phyloP scores from a whole-genome alignment of 2,329 filamentous ascomycete genomes.

The Talaromyces sp. region DNA sequence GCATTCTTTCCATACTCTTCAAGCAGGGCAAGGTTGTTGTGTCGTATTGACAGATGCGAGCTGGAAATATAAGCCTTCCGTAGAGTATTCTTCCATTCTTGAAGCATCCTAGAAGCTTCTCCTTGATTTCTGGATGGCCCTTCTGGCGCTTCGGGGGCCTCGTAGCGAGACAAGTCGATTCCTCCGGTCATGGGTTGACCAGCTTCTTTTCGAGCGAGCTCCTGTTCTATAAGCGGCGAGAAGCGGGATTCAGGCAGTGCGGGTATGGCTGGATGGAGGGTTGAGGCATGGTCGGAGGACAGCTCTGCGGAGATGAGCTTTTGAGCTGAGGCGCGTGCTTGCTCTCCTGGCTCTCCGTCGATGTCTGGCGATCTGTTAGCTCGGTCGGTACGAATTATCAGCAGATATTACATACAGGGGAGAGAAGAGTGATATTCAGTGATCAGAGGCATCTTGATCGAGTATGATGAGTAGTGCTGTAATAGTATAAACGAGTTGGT shows the following conservation, averaged over 20 bases:
- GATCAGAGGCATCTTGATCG: slow-evolving; percentile 59
- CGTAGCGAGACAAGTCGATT: slow-evolving; percentile 79
- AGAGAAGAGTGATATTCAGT: slow-evolving; percentile 73
- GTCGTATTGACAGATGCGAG: slow-evolving; percentile 55
- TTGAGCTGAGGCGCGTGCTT: slow-evolving; percentile 63
- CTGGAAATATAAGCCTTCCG: slow-evolving; percentile 57
- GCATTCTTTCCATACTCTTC: slow-evolving; percentile 82
- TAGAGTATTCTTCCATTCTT: slow-evolving; percentile 52
- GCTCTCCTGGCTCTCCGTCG: slow-evolving; percentile 64
- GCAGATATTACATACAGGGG: slow-evolving; percentile 60
- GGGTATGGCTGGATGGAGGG: slow-evolving; percentile 60
- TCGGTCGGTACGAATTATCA: slow-evolving; percentile 18
- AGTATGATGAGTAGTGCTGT: not conserved
- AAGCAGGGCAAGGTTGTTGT: slow-evolving; percentile 67
- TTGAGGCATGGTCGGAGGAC: slow-evolving; percentile 45
- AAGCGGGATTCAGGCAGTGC: slow-evolving; percentile 54
- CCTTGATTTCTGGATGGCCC: slow-evolving; percentile 34
- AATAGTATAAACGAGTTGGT: not conserved
- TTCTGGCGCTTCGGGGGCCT: slow-evolving; percentile 63
- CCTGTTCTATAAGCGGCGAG: slow-evolving; percentile 63
- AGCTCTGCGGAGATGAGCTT: slow-evolving; percentile 68
- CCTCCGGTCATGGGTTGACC: slow-evolving; percentile 57
- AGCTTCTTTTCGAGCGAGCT: slow-evolving; percentile 65
- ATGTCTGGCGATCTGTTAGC: slow-evolving; percentile 60
- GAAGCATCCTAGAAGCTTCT: slow-evolving; percentile 31